These are phyloP conservation scores for Macrolepiota albuminosa DNA, from an alignment of 768 basidiomycete genomes.

Conservation along the genomic window DNA sequence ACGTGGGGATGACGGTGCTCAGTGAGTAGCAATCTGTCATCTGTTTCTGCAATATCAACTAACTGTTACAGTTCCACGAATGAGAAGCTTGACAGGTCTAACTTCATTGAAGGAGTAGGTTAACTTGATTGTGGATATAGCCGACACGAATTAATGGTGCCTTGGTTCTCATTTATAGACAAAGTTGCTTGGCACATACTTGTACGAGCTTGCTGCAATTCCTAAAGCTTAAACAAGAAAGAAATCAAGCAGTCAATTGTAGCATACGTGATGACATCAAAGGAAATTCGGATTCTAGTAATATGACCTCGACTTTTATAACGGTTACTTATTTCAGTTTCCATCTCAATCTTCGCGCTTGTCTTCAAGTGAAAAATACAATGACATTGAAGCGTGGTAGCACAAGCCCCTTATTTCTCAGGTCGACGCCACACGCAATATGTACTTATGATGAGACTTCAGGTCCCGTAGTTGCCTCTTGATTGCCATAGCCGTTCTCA, in stretches of 20 bases:
- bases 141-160: background rate
- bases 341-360: background rate
- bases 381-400: background rate
- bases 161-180: slow-evolving; percentile 32
- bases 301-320: background rate
- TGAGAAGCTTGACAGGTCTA: slow-evolving; percentile 89
- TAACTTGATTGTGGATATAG: background rate
- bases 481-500: too few species aligned
- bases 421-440: background rate
- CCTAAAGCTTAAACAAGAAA: background rate
- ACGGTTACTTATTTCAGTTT: background rate
- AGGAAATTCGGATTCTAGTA: background rate
- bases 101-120: slow-evolving; percentile 82
- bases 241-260: background rate
- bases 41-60: background rate
- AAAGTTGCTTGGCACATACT: slow-evolving; percentile 75
- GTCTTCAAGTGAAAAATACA: background rate
- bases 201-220: slow-evolving; percentile 63
- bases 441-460: background rate
- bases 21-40: slow-evolving; percentile 43
- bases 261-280: background rate
- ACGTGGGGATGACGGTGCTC: slow-evolving; percentile 90
- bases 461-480: too few species aligned
- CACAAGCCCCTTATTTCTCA: background rate
- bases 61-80: slow-evolving; percentile 66